phyloP scores from a whole-genome alignment of 2,329 filamentous ascomycete species.

The Chaetomium globosum region DNA sequence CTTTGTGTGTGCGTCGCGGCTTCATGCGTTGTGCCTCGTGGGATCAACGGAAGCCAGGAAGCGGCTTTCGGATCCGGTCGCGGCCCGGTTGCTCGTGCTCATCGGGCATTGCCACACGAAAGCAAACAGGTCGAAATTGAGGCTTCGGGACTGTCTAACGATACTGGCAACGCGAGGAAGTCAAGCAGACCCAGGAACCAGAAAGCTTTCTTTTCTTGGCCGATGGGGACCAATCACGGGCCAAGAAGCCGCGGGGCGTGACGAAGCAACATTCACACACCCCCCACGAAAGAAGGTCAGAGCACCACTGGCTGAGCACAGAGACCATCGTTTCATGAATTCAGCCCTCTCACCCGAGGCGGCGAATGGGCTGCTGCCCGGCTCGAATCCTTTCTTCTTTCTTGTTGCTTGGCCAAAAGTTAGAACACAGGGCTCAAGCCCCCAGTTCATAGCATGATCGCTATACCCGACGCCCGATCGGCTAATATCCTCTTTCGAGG shows the following conservation, averaged over 20 bases:
- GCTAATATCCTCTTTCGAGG: slow-evolving; percentile 7
- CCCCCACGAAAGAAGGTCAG: neutral
- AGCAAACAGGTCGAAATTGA: neutral
- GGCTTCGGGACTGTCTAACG: neutral
- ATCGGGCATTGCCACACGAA: neutral
- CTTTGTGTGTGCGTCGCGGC: neutral
- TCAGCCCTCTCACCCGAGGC: slow-evolving; percentile 8
- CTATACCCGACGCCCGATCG: slow-evolving; percentile 4
- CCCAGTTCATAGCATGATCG: slow-evolving; percentile 5
- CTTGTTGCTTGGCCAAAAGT: neutral
- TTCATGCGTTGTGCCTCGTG: slow-evolving; percentile 1
- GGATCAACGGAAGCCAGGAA: neutral
- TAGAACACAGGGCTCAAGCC: slow-evolving; percentile 1
- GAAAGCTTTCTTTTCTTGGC: neutral
- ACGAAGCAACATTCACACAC: neutral
- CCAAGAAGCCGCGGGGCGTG: neutral
- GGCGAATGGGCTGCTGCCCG: slow-evolving; percentile 5
- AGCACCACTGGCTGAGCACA: neutral
- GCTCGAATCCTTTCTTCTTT: neutral
- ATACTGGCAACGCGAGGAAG: neutral
- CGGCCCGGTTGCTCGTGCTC: neutral
- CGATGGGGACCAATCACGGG: neutral
- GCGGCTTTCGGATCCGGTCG: neutral
- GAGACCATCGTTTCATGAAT: slow-evolving; percentile 7
- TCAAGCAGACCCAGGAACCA: neutral